Evolutionary conservation across 805 yeast species (phyloP).

Genomic region (Wickerhamiella sergipiensis): DNA sequence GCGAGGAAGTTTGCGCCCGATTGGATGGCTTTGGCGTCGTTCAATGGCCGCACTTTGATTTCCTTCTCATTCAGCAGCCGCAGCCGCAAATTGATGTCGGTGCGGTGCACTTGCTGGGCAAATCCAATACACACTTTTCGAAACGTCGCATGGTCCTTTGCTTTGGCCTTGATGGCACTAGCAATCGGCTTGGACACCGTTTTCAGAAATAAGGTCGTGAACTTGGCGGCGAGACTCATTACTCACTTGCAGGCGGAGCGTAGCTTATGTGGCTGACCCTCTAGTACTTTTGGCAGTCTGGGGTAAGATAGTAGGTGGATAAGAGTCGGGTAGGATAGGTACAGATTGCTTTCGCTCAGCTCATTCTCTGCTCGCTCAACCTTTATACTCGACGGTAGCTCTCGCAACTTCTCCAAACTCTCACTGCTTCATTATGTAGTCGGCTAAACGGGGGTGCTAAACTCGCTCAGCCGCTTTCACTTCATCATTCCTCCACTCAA

Average conservation of each 20-base stretch:
- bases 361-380: too few species aligned
- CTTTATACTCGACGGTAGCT: too few species aligned
- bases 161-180: conserved; percentile 54
- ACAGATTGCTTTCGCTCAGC: too few species aligned
- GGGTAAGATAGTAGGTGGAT: too few species aligned
- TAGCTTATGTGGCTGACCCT: not conserved
- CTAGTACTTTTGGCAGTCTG: too few species aligned
- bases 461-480: too few species aligned
- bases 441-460: too few species aligned
- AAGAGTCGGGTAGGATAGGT: too few species aligned
- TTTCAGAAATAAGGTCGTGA: conserved; percentile 55
- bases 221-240: conserved; percentile 69
- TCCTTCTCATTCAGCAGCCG: conserved; percentile 41
- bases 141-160: conserved; percentile 56
- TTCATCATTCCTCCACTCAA: too few species aligned
- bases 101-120: conserved; percentile 58
- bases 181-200: conserved; percentile 75
- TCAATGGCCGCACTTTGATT: conserved; percentile 56
- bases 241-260: not conserved
- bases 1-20: conserved; percentile 69
- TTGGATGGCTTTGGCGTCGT: conserved; percentile 70
- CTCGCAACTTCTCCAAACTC: too few species aligned
- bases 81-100: conserved; percentile 51
- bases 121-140: conserved; percentile 46
- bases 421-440: too few species aligned